phyloP scores from a whole-genome alignment of 768 basidiomycete genomes.

The Pulveroboletus sp. region DNA sequence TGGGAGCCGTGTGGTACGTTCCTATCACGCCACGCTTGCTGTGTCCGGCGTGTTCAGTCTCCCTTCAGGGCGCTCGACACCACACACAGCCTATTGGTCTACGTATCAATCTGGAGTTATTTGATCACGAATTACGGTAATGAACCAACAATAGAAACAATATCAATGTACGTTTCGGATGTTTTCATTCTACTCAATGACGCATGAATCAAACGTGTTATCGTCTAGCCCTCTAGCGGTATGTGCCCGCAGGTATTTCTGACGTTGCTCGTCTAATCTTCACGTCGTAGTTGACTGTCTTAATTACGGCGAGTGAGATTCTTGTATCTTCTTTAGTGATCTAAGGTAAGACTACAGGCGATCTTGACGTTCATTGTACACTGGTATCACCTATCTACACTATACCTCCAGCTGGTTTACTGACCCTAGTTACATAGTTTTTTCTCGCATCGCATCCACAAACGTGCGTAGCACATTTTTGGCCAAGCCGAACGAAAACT shows the following conservation, averaged over 20 bases:
- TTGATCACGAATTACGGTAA: conserved; percentile 45
- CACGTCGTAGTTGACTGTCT: conserved; percentile 24
- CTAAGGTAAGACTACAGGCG: conserved; percentile 2
- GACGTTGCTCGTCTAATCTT: background rate
- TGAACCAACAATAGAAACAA: conserved; percentile 34
- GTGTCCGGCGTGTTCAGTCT: background rate
- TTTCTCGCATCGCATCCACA: conserved; percentile 42
- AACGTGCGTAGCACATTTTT: conserved; percentile 30
- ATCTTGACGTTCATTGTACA: conserved; percentile 39
- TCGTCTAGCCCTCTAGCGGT: conserved; percentile 26
- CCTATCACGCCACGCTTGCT: background rate
- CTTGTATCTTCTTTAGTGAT: background rate
- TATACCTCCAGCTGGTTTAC: background rate
- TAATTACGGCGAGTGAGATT: conserved; percentile 26
- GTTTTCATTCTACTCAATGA: background rate
- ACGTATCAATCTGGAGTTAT: conserved; percentile 40
- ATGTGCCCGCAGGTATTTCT: conserved; percentile 2
- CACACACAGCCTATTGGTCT: conserved; percentile 40
- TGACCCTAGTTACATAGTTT: conserved; percentile 24
- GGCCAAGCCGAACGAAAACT: background rate
- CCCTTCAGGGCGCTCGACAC: conserved; percentile 33
- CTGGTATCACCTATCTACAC: conserved; percentile 33
- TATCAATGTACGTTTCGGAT: conserved; percentile 39
- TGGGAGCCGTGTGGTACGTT: conserved; percentile 26
- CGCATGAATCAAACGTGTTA: background rate